Evolutionary conservation across 345 rosid species (phyloP), one percentile per base, ranked within the genome.

Genomic region (Pugionium cornutum): DNA sequence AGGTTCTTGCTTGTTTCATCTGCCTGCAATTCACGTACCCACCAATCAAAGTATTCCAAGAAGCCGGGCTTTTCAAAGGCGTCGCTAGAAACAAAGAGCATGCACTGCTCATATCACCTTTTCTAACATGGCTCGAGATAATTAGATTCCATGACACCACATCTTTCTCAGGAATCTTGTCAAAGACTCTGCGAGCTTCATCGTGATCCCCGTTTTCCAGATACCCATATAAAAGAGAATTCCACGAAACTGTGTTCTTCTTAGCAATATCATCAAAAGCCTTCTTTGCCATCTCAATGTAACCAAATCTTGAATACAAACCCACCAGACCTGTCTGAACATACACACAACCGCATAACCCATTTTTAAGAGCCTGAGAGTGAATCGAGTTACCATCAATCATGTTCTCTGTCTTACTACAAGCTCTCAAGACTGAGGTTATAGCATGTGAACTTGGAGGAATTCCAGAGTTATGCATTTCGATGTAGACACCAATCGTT

Each of bases 11-110:
- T 32, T 75, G 64, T 46, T 78, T 68, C 42, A 79, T 57, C 28
- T 70, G 62, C 30, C 84, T 71, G 9, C 74, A 66, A 32, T 76
- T 85, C 11, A 80, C 79, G 41, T 73, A 84, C 43, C 86, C 95
- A 25, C 86, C 80, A 1, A 87, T 82, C 75, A 85, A 59, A 32
- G 86, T 70, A 79, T 87, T 86, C 90, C 95, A 87, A 48, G 97
- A 84, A 11, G 79, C 66, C 26, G 86, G 70, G 65, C 82, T 84
- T 70, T 71, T 84, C 74, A 75, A 77, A 1, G 91, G 87, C 87
- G 85, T 89, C 27, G 33, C 61, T 48, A 54, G 67, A 74, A 85
- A 90, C 76, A 90, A 74, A 54, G 68, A 59, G 28, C 58, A 40
- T 1, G 86, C 84, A 33, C 30, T 52, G 31, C 64, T 71, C 84